Evolutionary conservation across 2,329 filamentous ascomycete genomes (phyloP), one percentile per base, ranked within the genome.

Genomic region (Cladobotryum mycophilum): DNA sequence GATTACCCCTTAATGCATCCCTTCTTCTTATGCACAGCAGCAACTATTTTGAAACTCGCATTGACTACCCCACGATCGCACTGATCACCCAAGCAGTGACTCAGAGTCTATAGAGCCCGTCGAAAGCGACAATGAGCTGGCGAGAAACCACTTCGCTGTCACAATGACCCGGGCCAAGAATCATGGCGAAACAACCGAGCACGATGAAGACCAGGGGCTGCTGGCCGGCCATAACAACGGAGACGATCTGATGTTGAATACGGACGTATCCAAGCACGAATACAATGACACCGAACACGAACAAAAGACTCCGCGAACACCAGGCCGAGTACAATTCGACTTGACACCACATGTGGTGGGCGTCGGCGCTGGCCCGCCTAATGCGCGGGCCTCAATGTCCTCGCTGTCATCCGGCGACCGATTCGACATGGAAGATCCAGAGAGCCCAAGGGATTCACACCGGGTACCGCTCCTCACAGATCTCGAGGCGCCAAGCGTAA

Each of bases 401-500:
- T 49, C 48, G 34, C 25, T 50, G 4, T 50, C 47, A 13, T 43
- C 44, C 11, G 59, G 57, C 53, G 54, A 48, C n/a, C 60, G 92
- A 50, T 85, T 61, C 73, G 74, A 67, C 52, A 41, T 68, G 43
- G 67, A 70, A 65, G 59, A 67, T 64, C 30, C 72, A 70, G 52
- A 74, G 76, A 53, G 68, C 82, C 15, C 75, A 73, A 33, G 74
- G 79, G 59, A 61, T 33, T 57, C 60, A 46, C 62, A 84, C 76
- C 58, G 87, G 75, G 53, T 85, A 52, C 89, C 89, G 49, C 78
- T 95, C 47, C 76, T 96, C 55, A 93, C 88, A 7, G 82, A 84
- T 55, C 89, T 95, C 56, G 87, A 93, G 68, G 88, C 88, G 1
- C 90, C 91, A 1, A 87, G 86, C 54, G 84, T 80, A 14, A 62